Evolutionary conservation across 495 filamentous ascomycete genomes (phyloP).

Genomic region (Penicillium odoratum): DNA sequence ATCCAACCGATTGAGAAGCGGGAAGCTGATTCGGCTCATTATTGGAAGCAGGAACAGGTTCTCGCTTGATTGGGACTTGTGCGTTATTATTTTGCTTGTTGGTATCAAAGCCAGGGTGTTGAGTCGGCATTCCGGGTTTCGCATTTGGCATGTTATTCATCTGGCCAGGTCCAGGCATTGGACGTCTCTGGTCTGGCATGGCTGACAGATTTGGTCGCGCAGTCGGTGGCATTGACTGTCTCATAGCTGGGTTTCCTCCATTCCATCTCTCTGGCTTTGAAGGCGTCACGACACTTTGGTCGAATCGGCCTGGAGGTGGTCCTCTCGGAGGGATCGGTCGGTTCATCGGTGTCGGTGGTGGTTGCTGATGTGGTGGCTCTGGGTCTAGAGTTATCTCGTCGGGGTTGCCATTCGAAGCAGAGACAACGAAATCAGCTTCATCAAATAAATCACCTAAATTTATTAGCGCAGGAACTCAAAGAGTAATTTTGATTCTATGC

Average conservation of each 20-base stretch:
- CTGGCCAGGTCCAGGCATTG: constrained; percentile 17
- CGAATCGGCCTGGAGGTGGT: constrained; percentile 22
- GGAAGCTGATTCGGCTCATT: constrained; percentile 34
- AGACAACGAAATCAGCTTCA: constrained; percentile 69
- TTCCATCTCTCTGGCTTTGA: constrained; percentile 46
- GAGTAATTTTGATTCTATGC: constrained; percentile 12
- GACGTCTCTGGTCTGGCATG: constrained; percentile 21
- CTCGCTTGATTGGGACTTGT: constrained; percentile 30
- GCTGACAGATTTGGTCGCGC: constrained; percentile 22
- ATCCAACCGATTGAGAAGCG: constrained; percentile 54
- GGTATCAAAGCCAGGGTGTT: constrained; percentile 12
- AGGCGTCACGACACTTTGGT: constrained; percentile 37
- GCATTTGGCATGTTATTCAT: constrained; percentile 26
- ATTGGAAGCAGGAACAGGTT: constrained; percentile 22
- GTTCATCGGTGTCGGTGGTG: constrained; percentile 32
- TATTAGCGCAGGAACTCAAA: constrained; percentile 21
- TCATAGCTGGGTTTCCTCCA: constrained; percentile 18
- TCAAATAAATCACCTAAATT: constrained; percentile 62
- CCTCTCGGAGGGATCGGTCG: constrained; percentile 27
- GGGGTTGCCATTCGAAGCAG: constrained; percentile 57
- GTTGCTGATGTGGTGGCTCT: constrained; percentile 26
- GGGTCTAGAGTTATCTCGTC: constrained; percentile 57
- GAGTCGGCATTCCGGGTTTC: constrained; percentile 24
- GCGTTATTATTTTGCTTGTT: constrained; percentile 14
- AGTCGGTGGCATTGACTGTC: constrained; percentile 29